Percentiles rank a stretch among this genome's conserved stretches.
phyloP scores from a whole-genome alignment of 257 asterid species.

The Plantago ovata region DNA sequence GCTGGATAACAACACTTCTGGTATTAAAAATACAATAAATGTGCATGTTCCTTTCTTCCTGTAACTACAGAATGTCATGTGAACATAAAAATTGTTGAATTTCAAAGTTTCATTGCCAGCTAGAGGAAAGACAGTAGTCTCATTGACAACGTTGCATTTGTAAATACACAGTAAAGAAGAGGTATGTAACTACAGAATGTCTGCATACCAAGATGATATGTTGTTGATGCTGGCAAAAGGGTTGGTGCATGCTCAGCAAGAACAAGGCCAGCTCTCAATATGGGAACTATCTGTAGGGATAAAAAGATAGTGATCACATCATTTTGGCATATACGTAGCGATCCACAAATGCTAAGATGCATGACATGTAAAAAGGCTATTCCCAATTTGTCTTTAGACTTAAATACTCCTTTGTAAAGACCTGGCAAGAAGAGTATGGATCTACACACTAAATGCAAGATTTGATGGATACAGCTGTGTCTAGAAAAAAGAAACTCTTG shows the following conservation, averaged over 20 bases:
- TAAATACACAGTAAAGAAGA: too few species aligned
- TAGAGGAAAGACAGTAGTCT: too few species aligned
- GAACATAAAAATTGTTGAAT: too few species aligned
- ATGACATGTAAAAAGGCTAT: conserved; percentile 2
- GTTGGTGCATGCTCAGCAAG: conserved; percentile 93
- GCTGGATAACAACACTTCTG: conserved; percentile 9
- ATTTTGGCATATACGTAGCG: neutral
- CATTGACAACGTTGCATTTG: too few species aligned
- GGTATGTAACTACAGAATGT: conserved; percentile 4
- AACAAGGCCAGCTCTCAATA: conserved; percentile 98
- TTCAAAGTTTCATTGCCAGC: too few species aligned
- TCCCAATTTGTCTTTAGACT: neutral
- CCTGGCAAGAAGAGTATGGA: neutral
- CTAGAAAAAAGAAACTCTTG: too few species aligned
- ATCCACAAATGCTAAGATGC: neutral
- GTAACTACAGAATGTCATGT: too few species aligned
- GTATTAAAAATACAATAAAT: too few species aligned
- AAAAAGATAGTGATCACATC: conserved; percentile 18
- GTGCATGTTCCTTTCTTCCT: too few species aligned
- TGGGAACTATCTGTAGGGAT: conserved; percentile 89
- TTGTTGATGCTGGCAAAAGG: conserved; percentile 76
- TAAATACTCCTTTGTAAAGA: conserved; percentile 1
- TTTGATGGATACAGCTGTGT: too few species aligned
- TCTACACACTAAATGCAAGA: neutral
- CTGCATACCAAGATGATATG: conserved; percentile 79